A percentile compares a stretch with the other conserved stretches of the same genome.
Conservation (phyloP, 441 rosid genomes). For the Erodium trifolium region DNA sequence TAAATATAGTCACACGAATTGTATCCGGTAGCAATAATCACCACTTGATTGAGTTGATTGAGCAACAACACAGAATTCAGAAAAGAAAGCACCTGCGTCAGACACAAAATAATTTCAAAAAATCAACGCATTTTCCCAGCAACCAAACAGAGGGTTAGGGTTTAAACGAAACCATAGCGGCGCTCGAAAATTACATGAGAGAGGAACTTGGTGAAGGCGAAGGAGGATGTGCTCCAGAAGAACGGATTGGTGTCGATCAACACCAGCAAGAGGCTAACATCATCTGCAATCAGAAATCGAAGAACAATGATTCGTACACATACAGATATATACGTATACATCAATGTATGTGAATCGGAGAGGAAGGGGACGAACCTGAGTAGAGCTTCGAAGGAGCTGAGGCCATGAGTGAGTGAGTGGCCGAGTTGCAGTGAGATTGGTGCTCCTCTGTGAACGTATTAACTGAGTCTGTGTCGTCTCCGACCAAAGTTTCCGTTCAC, state of each 20-base stretch:
- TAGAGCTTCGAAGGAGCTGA: slow-evolving; percentile 60
- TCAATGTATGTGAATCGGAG: background rate
- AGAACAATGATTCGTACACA: slow-evolving; percentile 9
- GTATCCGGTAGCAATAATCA: slow-evolving; percentile 78
- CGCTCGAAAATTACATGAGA: slow-evolving; percentile 47
- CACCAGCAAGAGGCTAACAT: slow-evolving; percentile 70
- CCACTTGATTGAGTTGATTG: slow-evolving; percentile 78
- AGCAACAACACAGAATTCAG: slow-evolving; percentile 61
- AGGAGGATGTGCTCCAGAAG: slow-evolving; percentile 64
- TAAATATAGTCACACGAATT: slow-evolving; percentile 72
- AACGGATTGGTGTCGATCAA: slow-evolving; percentile 74
- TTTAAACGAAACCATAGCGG: slow-evolving; percentile 8
- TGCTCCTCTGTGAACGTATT: background rate
- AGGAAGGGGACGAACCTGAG: slow-evolving; percentile 35
- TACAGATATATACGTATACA: too few relatives aligned
- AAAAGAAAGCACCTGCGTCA: slow-evolving; percentile 63
- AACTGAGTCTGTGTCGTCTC: too few relatives aligned
- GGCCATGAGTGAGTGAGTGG: slow-evolving; percentile 34
- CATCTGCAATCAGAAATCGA: slow-evolving; percentile 41
- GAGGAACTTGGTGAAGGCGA: slow-evolving; percentile 63
- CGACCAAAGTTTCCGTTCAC: too few relatives aligned
- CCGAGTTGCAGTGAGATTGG: background rate
- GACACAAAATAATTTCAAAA: background rate
- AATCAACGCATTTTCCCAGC: background rate
- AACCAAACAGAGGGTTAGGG: slow-evolving; percentile 17